These are phyloP conservation scores for Aspergillus brasiliensis DNA, from an alignment of 2,329 filamentous ascomycete species.

Conservation along the genomic window DNA sequence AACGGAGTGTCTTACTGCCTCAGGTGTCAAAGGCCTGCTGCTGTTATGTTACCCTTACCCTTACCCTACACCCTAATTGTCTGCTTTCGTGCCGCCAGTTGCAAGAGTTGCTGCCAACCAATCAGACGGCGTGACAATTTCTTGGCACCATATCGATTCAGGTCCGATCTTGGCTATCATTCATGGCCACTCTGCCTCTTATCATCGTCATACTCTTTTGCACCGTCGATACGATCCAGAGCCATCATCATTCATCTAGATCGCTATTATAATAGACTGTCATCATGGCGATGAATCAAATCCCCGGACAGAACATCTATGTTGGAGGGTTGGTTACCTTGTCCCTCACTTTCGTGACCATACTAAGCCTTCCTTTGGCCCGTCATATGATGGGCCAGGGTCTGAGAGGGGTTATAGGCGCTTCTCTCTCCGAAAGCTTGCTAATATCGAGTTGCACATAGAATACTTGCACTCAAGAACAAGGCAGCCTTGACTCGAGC, in stretches of 20 bases:
- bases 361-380: conserved; percentile 4
- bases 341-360: conserved; percentile 6
- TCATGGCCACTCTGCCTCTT: conserved; percentile 2
- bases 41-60: conserved; percentile 15
- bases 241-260: neutral
- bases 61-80: conserved; percentile 23
- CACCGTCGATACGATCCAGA: neutral
- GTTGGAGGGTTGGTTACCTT: conserved; percentile 68
- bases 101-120: conserved; percentile 9
- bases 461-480: conserved; percentile 76
- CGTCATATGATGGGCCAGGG: neutral
- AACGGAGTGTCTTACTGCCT: conserved; percentile 13
- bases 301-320: conserved; percentile 72
- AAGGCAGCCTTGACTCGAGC: conserved; percentile 69
- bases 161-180: neutral
- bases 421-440: neutral
- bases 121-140: conserved; percentile 2
- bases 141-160: conserved; percentile 4
- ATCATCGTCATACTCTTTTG: neutral
- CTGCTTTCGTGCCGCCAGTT: neutral
- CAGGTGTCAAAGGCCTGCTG: neutral
- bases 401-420: neutral
- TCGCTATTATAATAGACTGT: neutral
- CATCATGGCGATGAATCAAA: conserved; percentile 58
- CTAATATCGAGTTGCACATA: conserved; percentile 44